Evolutionary conservation across 208 protist species (phyloP).

Genomic region (Willaertia magna): DNA sequence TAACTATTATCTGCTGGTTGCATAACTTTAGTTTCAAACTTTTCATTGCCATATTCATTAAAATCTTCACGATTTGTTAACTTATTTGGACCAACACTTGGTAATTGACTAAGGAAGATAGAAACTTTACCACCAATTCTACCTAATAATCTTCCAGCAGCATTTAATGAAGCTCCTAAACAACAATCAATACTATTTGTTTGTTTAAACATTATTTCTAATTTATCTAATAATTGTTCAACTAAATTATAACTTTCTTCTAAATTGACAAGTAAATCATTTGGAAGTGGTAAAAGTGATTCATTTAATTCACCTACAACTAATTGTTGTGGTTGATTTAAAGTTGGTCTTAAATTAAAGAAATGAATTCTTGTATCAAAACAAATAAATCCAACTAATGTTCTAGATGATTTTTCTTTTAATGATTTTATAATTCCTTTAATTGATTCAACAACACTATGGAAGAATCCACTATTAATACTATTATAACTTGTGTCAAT

Average conservation of each 20-base stretch:
- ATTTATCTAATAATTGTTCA: conserved; percentile 18
- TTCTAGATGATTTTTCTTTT: conserved; percentile 22
- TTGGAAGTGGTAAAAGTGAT: conserved; percentile 42
- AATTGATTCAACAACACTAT: conserved; percentile 18
- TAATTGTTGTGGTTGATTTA: conserved; percentile 39
- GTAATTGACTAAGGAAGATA: conserved; percentile 37
- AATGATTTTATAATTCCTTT: conserved; percentile 15
- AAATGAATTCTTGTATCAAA: conserved; percentile 55
- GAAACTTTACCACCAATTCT: conserved; percentile 50
- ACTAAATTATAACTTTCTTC: conserved; percentile 31
- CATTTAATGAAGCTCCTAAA: conserved; percentile 47
- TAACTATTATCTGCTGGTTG: conserved; percentile 44
- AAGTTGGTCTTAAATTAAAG: conserved; percentile 38
- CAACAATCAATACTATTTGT: conserved; percentile 32
- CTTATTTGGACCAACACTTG: conserved; percentile 33
- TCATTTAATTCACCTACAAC: conserved; percentile 37
- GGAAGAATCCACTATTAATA: conserved; percentile 62
- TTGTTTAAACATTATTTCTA: conserved; percentile 32
- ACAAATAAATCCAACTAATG: conserved; percentile 52
- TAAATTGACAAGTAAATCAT: conserved; percentile 51
- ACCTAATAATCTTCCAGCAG: conserved; percentile 39
- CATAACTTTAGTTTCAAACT: conserved; percentile 33
- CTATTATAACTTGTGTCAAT: conserved; percentile 80
- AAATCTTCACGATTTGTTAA: conserved; percentile 38
- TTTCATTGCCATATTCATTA: conserved; percentile 13